phyloP scores from a whole-genome alignment of 2,329 filamentous ascomycete species.

The Exophiala mesophila region DNA sequence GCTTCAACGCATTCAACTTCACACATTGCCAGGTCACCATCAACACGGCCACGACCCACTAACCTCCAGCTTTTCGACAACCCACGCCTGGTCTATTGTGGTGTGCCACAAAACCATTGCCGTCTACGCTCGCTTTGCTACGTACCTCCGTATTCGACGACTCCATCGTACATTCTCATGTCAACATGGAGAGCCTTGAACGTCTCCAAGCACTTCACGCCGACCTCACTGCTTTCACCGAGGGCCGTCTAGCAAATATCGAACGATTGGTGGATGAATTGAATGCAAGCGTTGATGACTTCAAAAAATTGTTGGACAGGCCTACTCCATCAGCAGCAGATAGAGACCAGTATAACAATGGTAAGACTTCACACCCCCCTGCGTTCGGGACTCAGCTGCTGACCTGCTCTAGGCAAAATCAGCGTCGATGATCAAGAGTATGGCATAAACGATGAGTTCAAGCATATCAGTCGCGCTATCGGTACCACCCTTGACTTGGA shows the following conservation, averaged over 20 bases:
- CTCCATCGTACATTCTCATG: constrained; percentile 53
- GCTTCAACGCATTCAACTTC: constrained; percentile 1
- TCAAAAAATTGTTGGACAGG: constrained; percentile 69
- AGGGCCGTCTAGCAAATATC: constrained; percentile 64
- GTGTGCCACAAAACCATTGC: too few relatives aligned
- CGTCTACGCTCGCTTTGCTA: too few relatives aligned
- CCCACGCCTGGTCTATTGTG: too few relatives aligned
- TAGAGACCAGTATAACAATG: constrained; percentile 18
- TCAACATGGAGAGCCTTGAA: constrained; percentile 65
- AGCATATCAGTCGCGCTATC: constrained; percentile 72
- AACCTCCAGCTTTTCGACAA: too few relatives aligned
- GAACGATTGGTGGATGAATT: constrained; percentile 65
- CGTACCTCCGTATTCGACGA: constrained; percentile 4
- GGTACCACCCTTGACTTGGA: constrained; percentile 87
- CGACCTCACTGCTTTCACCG: constrained; percentile 72
- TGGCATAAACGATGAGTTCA: constrained; percentile 78
- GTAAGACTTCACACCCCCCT: too few relatives aligned
- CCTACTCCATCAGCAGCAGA: constrained; percentile 63
- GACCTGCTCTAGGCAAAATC: constrained; percentile 69
- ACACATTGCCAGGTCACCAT: too few relatives aligned
- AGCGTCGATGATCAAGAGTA: constrained; percentile 69
- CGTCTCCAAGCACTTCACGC: constrained; percentile 79
- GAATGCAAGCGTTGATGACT: constrained; percentile 60
- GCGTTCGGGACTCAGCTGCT: too few relatives aligned
- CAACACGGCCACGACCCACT: too few relatives aligned